phyloP scores from a whole-genome alignment of 306 rosid genomes.

The Lathyrus aphaca region DNA sequence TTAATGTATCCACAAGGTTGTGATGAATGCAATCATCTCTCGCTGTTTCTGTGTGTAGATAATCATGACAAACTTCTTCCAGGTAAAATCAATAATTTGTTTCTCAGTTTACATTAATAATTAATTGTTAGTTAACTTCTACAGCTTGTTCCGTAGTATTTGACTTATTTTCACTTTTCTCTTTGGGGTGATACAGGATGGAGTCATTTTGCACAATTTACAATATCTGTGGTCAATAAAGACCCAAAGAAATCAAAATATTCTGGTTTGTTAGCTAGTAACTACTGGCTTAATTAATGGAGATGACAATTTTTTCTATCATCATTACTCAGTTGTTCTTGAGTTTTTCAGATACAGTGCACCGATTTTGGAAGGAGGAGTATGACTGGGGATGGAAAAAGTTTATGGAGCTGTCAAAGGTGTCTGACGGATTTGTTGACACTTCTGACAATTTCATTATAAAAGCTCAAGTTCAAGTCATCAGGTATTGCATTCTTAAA shows the following conservation, averaged over 20 bases:
- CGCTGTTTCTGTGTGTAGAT: conserved; percentile 94
- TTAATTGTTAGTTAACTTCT: conserved; percentile 20
- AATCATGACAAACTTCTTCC: conserved; percentile 99
- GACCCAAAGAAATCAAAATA: conserved; percentile 93
- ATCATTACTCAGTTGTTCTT: conserved; percentile 29
- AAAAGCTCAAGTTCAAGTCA: conserved; percentile 99
- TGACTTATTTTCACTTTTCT: conserved; percentile 27
- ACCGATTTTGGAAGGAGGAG: conserved; percentile 99
- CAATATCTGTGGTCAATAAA: conserved; percentile 94
- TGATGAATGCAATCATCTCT: conserved; percentile 96
- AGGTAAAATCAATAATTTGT: conserved; percentile 52
- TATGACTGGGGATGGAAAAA: conserved; percentile 99
- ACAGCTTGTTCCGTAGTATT: conserved; percentile 11
- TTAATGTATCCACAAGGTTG: conserved; percentile 96
- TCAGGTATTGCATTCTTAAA: conserved; percentile 63
- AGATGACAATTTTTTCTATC: conserved; percentile 27
- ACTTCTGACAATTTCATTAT: conserved; percentile 86
- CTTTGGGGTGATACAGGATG: conserved; percentile 62
- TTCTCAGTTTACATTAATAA: conserved; percentile 18
- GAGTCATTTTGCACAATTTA: conserved; percentile 98
- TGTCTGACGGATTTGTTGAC: conserved; percentile 93
- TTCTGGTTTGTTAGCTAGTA: conserved; percentile 72
- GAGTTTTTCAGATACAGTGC: conserved; percentile 81
- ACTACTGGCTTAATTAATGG: conserved; percentile 26
- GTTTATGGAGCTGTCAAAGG: conserved; percentile 97